These are phyloP conservation scores for Cercospora sesami DNA, from an alignment of 2,329 filamentous ascomycete genomes.

Conservation along the genomic window DNA sequence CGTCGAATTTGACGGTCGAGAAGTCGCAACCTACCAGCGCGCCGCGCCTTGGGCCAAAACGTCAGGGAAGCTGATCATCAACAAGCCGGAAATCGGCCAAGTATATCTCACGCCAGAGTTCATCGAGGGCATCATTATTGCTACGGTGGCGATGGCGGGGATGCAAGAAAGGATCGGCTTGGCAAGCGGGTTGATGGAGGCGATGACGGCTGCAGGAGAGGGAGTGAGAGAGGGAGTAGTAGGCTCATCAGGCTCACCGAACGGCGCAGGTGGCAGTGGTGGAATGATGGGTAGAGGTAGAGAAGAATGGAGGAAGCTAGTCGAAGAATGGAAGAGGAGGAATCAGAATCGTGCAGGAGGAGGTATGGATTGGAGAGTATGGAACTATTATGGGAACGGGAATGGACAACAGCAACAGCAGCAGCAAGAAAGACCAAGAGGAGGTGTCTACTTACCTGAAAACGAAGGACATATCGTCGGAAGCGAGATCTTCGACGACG, in stretches of 20 bases:
- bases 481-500: slow-evolving; percentile 13
- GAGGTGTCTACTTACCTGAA: not conserved
- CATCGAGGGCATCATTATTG: slow-evolving; percentile 18
- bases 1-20: slow-evolving; percentile 3
- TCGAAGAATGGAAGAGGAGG: slow-evolving; percentile 3
- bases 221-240: not conserved
- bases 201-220: not conserved
- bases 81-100: not conserved
- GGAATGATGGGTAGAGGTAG: not conserved
- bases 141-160: slow-evolving; percentile 16
- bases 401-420: not conserved
- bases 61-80: slow-evolving; percentile 8
- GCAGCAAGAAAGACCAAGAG: not conserved
- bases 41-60: slow-evolving; percentile 14
- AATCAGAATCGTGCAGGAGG: not conserved
- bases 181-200: slow-evolving; percentile 12
- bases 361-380: slow-evolving; percentile 1
- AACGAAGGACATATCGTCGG: not conserved
- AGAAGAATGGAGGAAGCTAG: not conserved
- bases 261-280: not conserved
- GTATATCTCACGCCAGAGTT: slow-evolving; percentile 13
- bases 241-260: not conserved
- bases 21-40: slow-evolving; percentile 13
- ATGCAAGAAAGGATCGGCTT: slow-evolving; percentile 20
- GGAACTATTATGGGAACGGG: not conserved